Conservation (phyloP, 2,329 filamentous ascomycete genomes). For the Hyphodiscus sp. region DNA sequence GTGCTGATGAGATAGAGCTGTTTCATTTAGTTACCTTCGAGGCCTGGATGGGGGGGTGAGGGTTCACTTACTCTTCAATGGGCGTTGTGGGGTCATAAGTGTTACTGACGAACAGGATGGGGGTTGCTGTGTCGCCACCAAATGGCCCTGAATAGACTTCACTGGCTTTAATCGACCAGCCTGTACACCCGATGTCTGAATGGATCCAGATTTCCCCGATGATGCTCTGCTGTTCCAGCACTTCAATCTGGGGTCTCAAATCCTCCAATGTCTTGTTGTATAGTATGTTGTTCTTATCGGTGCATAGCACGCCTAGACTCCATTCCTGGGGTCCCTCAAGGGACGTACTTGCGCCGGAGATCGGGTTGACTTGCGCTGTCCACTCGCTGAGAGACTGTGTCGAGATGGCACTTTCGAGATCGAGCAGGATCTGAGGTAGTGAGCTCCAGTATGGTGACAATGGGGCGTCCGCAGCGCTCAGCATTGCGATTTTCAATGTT, state of each 20-base stretch:
- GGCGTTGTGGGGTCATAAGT: constrained; percentile 30
- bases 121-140: constrained; percentile 27
- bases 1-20: too few relatives aligned
- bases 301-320: too few relatives aligned
- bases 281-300: neutral
- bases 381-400: neutral
- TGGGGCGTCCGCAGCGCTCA: neutral
- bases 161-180: too few relatives aligned
- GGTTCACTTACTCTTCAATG: constrained; percentile 16
- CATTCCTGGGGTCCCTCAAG: neutral
- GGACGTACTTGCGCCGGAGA: neutral
- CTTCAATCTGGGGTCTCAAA: neutral
- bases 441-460: neutral
- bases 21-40: too few relatives aligned
- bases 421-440: neutral
- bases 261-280: neutral
- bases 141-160: constrained; percentile 30
- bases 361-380: neutral
- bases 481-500: neutral
- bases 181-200: too few relatives aligned
- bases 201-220: too few relatives aligned
- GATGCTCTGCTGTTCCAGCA: constrained; percentile 30
- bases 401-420: too few relatives aligned
- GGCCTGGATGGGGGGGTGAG: too few relatives aligned
- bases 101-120: constrained; percentile 31